phyloP scores from a whole-genome alignment of 164 flowering plant species.

The Macadamia integrifolia region DNA sequence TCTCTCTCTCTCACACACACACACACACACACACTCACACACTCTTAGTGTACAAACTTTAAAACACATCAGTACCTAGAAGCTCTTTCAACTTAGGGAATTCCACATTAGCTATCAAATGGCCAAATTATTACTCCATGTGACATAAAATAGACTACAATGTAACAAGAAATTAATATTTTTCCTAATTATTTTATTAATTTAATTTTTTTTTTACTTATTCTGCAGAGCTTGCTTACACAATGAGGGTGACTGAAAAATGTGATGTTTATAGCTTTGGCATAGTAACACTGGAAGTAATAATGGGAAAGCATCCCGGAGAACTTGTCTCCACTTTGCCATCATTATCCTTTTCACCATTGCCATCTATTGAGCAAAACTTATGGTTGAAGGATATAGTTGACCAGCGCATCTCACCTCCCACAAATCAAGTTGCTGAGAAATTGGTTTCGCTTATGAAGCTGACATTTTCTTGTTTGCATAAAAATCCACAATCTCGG shows the following conservation, averaged over 20 bases:
- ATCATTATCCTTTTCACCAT: background rate
- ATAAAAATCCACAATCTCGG: background rate
- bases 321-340: background rate
- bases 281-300: constrained; percentile 2
- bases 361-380: background rate
- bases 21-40: no score
- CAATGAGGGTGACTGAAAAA: background rate
- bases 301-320: constrained; percentile 7
- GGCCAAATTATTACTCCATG: no score
- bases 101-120: no score
- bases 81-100: no score
- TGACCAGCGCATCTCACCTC: background rate
- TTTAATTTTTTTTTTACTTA: background rate
- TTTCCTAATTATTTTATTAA: background rate
- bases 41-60: no score
- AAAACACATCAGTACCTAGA: no score
- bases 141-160: no score
- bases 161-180: no score
- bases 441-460: background rate
- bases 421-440: background rate
- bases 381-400: background rate
- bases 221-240: background rate
- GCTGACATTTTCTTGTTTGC: background rate
- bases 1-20: background rate
- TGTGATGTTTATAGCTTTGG: constrained; percentile 8